These are phyloP conservation scores for Udeniomyces megalosporus DNA, from an alignment of 768 basidiomycete species.

Conservation along the genomic window DNA sequence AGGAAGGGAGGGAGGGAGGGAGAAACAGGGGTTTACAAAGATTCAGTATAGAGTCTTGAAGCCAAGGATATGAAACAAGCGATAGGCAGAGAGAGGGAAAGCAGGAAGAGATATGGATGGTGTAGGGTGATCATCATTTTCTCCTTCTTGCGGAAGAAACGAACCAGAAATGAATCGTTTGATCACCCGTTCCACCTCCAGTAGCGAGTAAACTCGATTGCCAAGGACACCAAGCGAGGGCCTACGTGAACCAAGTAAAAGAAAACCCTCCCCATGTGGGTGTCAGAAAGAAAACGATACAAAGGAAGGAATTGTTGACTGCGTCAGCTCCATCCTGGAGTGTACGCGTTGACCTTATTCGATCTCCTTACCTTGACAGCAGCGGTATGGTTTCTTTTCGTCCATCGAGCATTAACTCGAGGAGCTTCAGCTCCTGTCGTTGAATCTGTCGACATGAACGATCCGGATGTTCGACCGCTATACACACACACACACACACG, in stretches of 20 bases:
- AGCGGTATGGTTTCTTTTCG: constrained; percentile 76
- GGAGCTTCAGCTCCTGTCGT: not conserved
- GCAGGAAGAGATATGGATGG: no score
- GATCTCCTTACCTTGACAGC: constrained; percentile 42
- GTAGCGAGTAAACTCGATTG: constrained; percentile 75
- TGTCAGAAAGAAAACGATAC: not conserved
- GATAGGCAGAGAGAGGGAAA: no score
- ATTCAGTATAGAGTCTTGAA: no score
- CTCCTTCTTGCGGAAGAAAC: constrained; percentile 26
- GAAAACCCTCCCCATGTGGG: not conserved
- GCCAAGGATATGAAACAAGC: no score
- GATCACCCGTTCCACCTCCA: constrained; percentile 89
- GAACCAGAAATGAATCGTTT: constrained; percentile 32
- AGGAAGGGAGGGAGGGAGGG: no score
- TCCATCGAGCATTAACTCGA: constrained; percentile 51
- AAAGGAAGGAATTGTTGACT: not conserved
- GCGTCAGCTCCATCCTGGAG: no score
- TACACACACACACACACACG: no score
- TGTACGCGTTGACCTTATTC: no score
- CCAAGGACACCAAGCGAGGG: constrained; percentile 96
- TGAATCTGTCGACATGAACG: constrained; percentile 20
- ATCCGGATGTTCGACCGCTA: constrained; percentile 28
- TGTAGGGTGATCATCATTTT: no score
- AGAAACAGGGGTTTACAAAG: no score
- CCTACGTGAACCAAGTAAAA: constrained; percentile 35